Evolutionary conservation across 345 rosid genomes (phyloP), one percentile per base, ranked within the genome.

Genomic region (Citrus maxima): DNA sequence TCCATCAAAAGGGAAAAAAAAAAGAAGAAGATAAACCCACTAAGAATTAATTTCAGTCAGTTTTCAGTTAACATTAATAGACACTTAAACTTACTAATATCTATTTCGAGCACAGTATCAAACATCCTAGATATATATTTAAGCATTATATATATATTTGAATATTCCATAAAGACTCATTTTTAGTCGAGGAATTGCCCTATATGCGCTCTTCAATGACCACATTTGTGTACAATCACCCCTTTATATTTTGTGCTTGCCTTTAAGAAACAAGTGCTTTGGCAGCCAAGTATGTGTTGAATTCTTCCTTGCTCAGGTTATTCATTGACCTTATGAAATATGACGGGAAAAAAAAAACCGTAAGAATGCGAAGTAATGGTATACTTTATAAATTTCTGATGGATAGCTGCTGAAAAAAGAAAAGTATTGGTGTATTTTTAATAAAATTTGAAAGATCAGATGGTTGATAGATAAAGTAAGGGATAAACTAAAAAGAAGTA

Each of bases 131-230:
- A 63, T 72, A 76, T 51, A 66, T 37, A 35, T 59, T 40, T 64
- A 22, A 62, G 46, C 30, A 56, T 37, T 9, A 19, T 28, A 28
- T 28, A 76, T 51, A 66, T 37, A 35, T 59, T 35, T 64, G 79
- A 64, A 80, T 78, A 51, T 74, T 77, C 60, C 66, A 40, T 69
- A 56, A 82, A 78, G 77, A 70, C 92, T 95, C 89, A 92, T 98
- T 93, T 93, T 90, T 93, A 35, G 37, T 35, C 37, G 37, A 35
- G 37, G 37, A 35, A 35, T 5, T 35, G 37, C 37, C 37, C 37
- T 35, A 35, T 93, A 74, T 98, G 87, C 30, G 99, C 97, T 85
- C 93, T 98, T 97, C 98, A 93, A 70, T 97, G 87, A 60, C 98
- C 98, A 77, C 97, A 93, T 84, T 93, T 93, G 76, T 93, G 98